Percentiles rank a stretch among this genome's conserved stretches.
These are phyloP conservation scores for Plasmodium yoelii DNA, from an alignment of 169 alveolate genomes.

Conservation along the genomic window DNA sequence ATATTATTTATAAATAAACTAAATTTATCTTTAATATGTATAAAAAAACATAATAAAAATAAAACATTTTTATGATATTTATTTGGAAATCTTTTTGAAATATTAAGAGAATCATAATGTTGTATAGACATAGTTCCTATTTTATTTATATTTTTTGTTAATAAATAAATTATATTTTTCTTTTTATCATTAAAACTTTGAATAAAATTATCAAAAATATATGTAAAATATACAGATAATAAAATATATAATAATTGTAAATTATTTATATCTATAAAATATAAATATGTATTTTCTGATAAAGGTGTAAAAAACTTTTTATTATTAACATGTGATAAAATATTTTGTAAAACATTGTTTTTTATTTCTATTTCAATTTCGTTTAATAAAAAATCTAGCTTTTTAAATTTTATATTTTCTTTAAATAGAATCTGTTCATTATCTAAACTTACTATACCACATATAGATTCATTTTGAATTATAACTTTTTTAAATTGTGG, in stretches of 20 bases:
- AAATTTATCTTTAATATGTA: conserved; percentile 15
- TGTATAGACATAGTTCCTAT: too few relatives aligned
- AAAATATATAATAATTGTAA: conserved; percentile 22
- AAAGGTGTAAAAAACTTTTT: conserved; percentile 18
- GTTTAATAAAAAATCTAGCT: conserved; percentile 39
- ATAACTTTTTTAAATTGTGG: conserved; percentile 29
- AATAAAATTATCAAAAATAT: conserved; percentile 11
- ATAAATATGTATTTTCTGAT: conserved; percentile 32
- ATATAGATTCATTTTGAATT: conserved; percentile 50
- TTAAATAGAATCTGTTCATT: conserved; percentile 37
- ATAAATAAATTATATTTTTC: conserved; percentile 8
- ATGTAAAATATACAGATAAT: conserved; percentile 33
- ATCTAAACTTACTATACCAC: conserved; percentile 20
- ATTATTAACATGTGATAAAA: neutral
- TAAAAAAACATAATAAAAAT: conserved; percentile 21
- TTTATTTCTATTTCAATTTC: conserved; percentile 25
- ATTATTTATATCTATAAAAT: conserved; percentile 9
- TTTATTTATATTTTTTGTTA: conserved; percentile 7
- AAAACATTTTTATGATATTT: neutral
- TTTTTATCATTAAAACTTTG: neutral
- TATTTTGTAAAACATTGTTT: neutral
- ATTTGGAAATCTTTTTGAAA: neutral
- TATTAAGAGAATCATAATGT: too few relatives aligned
- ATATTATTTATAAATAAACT: neutral
- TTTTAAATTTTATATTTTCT: conserved; percentile 48